Conservation (phyloP, 2,329 filamentous ascomycete genomes). For the Dendryphion nanum region DNA sequence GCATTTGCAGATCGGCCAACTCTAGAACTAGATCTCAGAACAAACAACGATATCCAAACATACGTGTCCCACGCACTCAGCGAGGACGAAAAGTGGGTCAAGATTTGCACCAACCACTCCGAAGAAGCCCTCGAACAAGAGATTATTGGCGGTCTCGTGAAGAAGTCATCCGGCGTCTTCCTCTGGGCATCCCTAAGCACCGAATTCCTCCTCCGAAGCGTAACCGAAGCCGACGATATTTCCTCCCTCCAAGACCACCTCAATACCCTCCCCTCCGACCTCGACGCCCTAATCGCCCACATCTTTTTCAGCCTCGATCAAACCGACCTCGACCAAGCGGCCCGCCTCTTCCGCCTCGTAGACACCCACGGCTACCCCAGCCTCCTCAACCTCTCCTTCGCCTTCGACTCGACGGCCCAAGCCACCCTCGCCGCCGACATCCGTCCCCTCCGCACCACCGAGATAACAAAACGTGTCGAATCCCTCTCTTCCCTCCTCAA, state of each 20-base stretch:
- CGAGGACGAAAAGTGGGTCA: not conserved
- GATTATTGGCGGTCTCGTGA: slow-evolving; percentile 18
- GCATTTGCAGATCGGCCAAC: slow-evolving; percentile 22
- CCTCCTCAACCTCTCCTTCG: slow-evolving; percentile 25
- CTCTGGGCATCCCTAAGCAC: slow-evolving; percentile 27
- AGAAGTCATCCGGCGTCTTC: slow-evolving; percentile 25
- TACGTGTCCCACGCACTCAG: not conserved
- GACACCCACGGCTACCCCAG: slow-evolving; percentile 18
- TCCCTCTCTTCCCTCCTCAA: slow-evolving; percentile 17
- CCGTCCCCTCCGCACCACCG: slow-evolving; percentile 3
- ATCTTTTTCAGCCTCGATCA: slow-evolving; percentile 21
- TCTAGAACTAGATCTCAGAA: not conserved
- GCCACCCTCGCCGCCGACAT: slow-evolving; percentile 17
- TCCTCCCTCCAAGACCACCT: not conserved
- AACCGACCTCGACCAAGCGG: slow-evolving; percentile 16
- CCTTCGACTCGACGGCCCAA: slow-evolving; percentile 17
- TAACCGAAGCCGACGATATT: not conserved
- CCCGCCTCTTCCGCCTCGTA: slow-evolving; percentile 21
- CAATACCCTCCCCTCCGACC: slow-evolving; percentile 17
- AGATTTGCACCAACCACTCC: slow-evolving; percentile 14
- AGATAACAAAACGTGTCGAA: slow-evolving; percentile 16
- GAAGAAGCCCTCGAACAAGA: slow-evolving; percentile 25
- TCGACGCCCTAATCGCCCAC: slow-evolving; percentile 23
- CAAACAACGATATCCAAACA: not conserved
- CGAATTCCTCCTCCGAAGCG: slow-evolving; percentile 20